A percentile compares a stretch with the other conserved stretches of the same genome.
These are phyloP conservation scores for Anastatica hierochuntica DNA, from an alignment of 345 rosid species.

Conservation along the genomic window DNA sequence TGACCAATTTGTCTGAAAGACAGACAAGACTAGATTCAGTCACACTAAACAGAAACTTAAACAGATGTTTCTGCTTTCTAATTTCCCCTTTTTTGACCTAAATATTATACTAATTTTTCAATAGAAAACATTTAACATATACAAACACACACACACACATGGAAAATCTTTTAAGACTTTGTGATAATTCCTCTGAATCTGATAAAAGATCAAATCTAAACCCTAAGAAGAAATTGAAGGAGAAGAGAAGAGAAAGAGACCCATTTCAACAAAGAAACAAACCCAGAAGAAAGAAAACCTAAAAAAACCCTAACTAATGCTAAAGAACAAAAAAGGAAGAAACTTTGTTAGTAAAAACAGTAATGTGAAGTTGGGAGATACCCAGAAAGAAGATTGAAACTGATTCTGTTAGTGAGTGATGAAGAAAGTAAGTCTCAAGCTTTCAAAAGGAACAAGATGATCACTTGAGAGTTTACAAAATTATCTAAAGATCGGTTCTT, in stretches of 20 bases:
- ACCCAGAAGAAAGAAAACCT: background rate
- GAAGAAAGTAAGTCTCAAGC: background rate
- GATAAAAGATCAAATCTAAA: constrained; percentile 9
- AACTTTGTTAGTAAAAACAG: background rate
- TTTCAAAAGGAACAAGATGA: constrained; percentile 4
- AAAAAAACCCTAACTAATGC: constrained; percentile 14
- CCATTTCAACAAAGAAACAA: constrained; percentile 6
- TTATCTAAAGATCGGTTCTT: constrained; percentile 23
- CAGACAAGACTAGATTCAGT: constrained; percentile 23
- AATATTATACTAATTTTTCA: constrained; percentile 4
- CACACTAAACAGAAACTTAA: constrained; percentile 23
- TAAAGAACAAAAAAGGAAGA: background rate
- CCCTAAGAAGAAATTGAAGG: constrained; percentile 10
- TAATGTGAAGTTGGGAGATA: constrained; percentile 1
- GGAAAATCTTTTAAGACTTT: no score
- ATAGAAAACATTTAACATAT: background rate
- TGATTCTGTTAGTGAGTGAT: background rate
- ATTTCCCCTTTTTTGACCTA: constrained; percentile 21
- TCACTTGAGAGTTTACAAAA: constrained; percentile 17
- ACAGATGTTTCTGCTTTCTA: constrained; percentile 31
- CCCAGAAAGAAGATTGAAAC: constrained; percentile 17
- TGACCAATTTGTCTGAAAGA: constrained; percentile 13
- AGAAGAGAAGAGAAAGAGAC: no score
- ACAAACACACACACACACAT: background rate
- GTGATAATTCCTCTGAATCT: constrained; percentile 23